Percentiles rank a stretch among this genome's conserved stretches.
Evolutionary conservation across 768 basidiomycete genomes (phyloP).

Genomic region (Rhodotorula kratochvilovae): DNA sequence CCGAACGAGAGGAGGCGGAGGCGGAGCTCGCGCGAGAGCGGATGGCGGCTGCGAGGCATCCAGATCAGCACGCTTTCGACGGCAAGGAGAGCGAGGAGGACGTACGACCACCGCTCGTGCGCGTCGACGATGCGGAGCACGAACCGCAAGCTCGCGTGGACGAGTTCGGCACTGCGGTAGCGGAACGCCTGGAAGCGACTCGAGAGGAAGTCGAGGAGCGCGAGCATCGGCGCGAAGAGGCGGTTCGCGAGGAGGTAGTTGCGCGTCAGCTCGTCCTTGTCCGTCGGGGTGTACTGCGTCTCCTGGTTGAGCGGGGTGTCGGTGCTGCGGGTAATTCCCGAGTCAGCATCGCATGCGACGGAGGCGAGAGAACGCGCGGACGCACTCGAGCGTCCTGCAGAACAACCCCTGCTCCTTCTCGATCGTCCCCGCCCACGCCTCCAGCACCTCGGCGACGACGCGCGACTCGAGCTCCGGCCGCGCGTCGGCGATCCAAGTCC

Average conservation of each 20-base stretch:
- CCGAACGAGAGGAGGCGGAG: slow-evolving; percentile 89
- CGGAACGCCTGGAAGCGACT: slow-evolving; percentile 90
- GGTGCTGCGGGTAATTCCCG: slow-evolving; percentile 55
- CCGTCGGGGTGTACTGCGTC: slow-evolving; percentile 82
- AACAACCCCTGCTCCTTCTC: slow-evolving; percentile 75
- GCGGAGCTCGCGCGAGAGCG: slow-evolving; percentile 80
- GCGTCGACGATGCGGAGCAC: slow-evolving; percentile 73
- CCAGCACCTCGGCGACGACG: slow-evolving; percentile 75
- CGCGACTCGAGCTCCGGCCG: slow-evolving; percentile 74
- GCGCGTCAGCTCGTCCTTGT: slow-evolving; percentile 75
- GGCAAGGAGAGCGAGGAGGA: background rate
- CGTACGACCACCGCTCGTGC: slow-evolving; percentile 68
- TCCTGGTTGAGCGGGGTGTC: slow-evolving; percentile 81
- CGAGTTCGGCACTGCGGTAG: slow-evolving; percentile 75
- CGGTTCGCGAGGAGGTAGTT: slow-evolving; percentile 65
- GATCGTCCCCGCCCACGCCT: slow-evolving; percentile 82
- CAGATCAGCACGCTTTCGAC: background rate
- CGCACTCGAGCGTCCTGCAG: slow-evolving; percentile 72
- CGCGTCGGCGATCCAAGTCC: slow-evolving; percentile 93
- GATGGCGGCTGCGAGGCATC: slow-evolving; percentile 65
- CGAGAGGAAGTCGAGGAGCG: slow-evolving; percentile 76
- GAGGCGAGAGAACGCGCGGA: slow-evolving; percentile 24
- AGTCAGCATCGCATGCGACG: background rate
- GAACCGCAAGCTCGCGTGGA: slow-evolving; percentile 78
- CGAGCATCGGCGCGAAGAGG: slow-evolving; percentile 70